Base-by-base conservation (phyloP, 129 eudicot genomes). In the Smallanthus sonchifolius region DNA sequence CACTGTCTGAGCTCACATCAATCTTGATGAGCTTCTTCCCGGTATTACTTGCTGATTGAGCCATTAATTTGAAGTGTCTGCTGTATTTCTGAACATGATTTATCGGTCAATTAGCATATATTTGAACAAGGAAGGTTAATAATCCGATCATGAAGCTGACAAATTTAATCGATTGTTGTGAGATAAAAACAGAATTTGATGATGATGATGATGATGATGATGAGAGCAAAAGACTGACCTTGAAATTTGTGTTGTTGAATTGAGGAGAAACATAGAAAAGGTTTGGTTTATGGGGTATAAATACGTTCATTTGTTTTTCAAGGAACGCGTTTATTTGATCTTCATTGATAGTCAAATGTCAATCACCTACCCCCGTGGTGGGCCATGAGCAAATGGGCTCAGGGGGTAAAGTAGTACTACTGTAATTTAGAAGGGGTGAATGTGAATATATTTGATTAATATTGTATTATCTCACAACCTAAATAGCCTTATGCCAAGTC, bases 1-100 rank as follows among this genome's bases (percentile, higher is more conserved):
- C 96, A 49, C 85, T 90, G 82, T 94, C 98, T 34, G 96, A 75
- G 64, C 81, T 94, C 69, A 86, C 73, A 28, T 94, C 98, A 70
- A 90, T 85, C 60, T 48, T 80, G 69, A 90, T 85, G 38, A 83
- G 87, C 80, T 94, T 91, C 87, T 88, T 94, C 7, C 65, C 92
- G 14, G 75, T 56, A 70, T 60, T 67, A 32, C 56, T 76, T 49
- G 66, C 51, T 78, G 90, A 80, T 59, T 85, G 84, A 67, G 96
- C 91, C 91, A 87, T 87, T 43, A 49, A 40, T 28, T 68, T 83
- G 54, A 14, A 80, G 52, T 55, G 71, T 44, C 83, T 79, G 77
- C 79, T 62, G 65, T 70, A 63, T 75, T 67, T 79, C 69, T 56
- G 65, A 55, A 60, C 65, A 82, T 38, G 7, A 56, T 45, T 54